phyloP scores from a whole-genome alignment of 2,329 filamentous ascomycete genomes.

The Claviceps purpurea region DNA sequence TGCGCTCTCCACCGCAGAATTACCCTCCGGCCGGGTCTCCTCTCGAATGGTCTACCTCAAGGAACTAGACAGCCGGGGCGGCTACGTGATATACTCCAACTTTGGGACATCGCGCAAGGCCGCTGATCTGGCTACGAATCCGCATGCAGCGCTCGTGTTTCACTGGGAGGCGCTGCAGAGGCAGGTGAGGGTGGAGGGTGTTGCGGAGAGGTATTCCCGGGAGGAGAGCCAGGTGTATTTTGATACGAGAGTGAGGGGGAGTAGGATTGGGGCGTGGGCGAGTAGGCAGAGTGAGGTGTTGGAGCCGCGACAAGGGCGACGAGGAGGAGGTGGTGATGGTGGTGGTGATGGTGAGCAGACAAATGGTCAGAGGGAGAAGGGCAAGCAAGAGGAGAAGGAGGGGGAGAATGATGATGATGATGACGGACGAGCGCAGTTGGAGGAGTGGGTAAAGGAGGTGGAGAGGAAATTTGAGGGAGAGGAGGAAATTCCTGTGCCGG shows the following conservation, averaged over 20 bases:
- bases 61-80: constrained; percentile 61
- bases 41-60: constrained; percentile 89
- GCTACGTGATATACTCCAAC: constrained; percentile 91
- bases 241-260: constrained; percentile 61
- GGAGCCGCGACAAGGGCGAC: constrained; percentile 18
- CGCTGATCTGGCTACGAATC: constrained; percentile 57
- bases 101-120: constrained; percentile 66
- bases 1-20: constrained; percentile 67
- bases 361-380: constrained; percentile 56
- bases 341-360: constrained; percentile 12
- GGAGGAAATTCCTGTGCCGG: constrained; percentile 76
- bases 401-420: constrained; percentile 25
- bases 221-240: constrained; percentile 63
- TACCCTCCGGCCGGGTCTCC: constrained; percentile 74
- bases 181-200: constrained; percentile 82
- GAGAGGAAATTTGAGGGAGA: constrained; percentile 61
- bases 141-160: constrained; percentile 72
- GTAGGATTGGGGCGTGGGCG: constrained; percentile 83
- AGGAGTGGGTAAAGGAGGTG: constrained; percentile 62
- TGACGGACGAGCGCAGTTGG: constrained; percentile 60
- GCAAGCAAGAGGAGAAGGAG: constrained; percentile 58
- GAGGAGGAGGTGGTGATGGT: neutral
- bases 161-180: constrained; percentile 80
- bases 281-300: constrained; percentile 77
- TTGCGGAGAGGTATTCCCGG: constrained; percentile 47